A percentile compares a stretch with the other conserved stretches of the same genome.
These are phyloP conservation scores for Colletotrichum noveboracense DNA, from an alignment of 2,329 filamentous ascomycete genomes.

Conservation along the genomic window DNA sequence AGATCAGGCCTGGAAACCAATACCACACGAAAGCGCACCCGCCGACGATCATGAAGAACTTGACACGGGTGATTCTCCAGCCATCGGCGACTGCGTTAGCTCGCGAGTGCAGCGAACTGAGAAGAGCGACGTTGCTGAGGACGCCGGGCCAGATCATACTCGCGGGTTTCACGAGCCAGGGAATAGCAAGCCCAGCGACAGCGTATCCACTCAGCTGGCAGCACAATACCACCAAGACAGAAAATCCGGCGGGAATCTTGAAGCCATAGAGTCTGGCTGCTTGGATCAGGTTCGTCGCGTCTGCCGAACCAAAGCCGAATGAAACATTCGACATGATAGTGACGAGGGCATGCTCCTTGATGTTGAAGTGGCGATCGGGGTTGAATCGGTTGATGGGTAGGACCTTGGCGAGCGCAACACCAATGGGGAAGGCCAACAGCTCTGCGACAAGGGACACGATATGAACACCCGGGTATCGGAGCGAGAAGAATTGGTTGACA, in stretches of 20 bases:
- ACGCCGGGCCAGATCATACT: conserved; percentile 53
- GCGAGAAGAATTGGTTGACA: conserved; percentile 44
- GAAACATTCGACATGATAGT: conserved; percentile 54
- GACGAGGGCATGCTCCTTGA: conserved; percentile 56
- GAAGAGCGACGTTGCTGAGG: conserved; percentile 48
- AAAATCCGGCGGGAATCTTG: conserved; percentile 37
- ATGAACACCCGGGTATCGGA: conserved; percentile 43
- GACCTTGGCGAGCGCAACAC: conserved; percentile 42
- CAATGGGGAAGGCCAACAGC: conserved; percentile 44
- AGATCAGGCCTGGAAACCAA: conserved; percentile 53
- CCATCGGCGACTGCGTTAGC: conserved; percentile 25
- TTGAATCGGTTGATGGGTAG: conserved; percentile 46
- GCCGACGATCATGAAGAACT: conserved; percentile 45
- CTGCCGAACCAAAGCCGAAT: conserved; percentile 38
- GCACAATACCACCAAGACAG: conserved; percentile 44
- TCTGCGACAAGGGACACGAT: conserved; percentile 40
- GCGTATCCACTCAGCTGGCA: conserved; percentile 58
- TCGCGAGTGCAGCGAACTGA: conserved; percentile 41
- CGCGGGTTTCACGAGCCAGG: conserved; percentile 49
- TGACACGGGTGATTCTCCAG: conserved; percentile 41
- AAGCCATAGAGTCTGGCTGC: conserved; percentile 40
- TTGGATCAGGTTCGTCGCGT: conserved; percentile 45
- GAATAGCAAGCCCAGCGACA: conserved; percentile 43
- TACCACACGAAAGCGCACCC: conserved; percentile 50
- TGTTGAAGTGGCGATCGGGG: conserved; percentile 45